Evolutionary conservation across 352 stramenopile species (phyloP).

Genomic region (Phytophthora foliorum): DNA sequence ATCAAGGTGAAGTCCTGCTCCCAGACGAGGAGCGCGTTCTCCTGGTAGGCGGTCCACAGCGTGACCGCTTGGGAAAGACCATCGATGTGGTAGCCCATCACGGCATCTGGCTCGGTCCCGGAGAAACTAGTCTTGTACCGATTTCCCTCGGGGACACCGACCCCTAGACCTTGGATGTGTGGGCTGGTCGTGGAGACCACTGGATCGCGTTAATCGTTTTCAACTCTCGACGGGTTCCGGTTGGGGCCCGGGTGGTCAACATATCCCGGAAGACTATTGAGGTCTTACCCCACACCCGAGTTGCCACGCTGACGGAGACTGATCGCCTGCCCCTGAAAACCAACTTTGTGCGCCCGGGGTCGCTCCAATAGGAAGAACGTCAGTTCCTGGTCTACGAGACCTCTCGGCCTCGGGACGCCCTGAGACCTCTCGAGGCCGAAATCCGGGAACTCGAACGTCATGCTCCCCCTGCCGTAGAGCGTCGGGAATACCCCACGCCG

Average conservation of each 20-base stretch:
- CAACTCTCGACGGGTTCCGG: neutral
- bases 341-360: constrained; percentile 6
- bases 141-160: neutral
- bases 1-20: constrained; percentile 2
- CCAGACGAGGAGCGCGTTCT: constrained; percentile 6
- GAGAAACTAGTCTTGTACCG: neutral
- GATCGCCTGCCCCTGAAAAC: constrained; percentile 1
- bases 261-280: neutral
- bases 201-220: neutral
- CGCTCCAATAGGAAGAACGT: neutral
- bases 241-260: neutral
- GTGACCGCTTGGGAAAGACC: neutral
- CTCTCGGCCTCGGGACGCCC: neutral
- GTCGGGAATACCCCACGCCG: too few species aligned
- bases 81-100: neutral
- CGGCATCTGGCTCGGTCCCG: neutral
- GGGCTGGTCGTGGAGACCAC: neutral
- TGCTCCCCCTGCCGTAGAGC: too few species aligned
- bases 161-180: neutral
- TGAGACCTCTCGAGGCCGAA: neutral
- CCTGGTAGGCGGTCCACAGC: neutral
- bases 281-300: neutral
- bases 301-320: neutral
- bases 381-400: constrained; percentile 9
- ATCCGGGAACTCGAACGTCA: neutral